Conservation (phyloP, 768 basidiomycete genomes). For the Leccinum longicurvipes region DNA sequence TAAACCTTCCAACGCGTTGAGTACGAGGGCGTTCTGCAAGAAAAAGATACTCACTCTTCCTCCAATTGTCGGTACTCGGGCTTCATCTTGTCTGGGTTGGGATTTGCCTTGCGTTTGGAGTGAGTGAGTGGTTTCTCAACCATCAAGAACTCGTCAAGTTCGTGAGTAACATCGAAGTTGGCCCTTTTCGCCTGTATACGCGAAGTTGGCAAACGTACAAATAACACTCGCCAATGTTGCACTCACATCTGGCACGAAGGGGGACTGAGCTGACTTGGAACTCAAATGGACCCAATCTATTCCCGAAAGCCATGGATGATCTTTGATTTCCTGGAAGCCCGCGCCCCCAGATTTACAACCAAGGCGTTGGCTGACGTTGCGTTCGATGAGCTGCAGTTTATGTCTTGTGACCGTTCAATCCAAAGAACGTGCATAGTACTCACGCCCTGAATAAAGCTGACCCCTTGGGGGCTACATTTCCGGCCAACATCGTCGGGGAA, state of each 20-base stretch:
- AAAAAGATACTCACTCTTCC: conserved; percentile 64
- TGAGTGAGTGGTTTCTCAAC: conserved; percentile 98
- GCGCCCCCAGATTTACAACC: conserved; percentile 71
- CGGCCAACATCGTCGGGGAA: conserved; percentile 69
- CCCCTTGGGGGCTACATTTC: conserved; percentile 63
- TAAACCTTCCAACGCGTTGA: conserved; percentile 58
- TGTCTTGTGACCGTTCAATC: conserved; percentile 9
- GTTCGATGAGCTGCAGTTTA: conserved; percentile 69
- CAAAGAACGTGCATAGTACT: conserved; percentile 24
- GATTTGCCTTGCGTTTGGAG: conserved; percentile 84
- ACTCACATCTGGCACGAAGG: conserved; percentile 92
- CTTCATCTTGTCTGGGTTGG: conserved; percentile 83
- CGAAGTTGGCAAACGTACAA: not conserved
- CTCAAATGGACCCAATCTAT: conserved; percentile 81
- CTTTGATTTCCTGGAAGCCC: conserved; percentile 74
- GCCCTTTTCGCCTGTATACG: conserved; percentile 78
- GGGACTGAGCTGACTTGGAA: conserved; percentile 67
- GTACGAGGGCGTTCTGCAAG: not conserved
- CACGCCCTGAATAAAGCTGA: conserved; percentile 66
- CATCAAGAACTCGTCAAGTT: conserved; percentile 95
- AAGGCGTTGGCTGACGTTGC: conserved; percentile 71
- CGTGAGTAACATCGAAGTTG: conserved; percentile 98
- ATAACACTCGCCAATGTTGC: not conserved
- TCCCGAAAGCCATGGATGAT: conserved; percentile 79
- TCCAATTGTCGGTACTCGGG: conserved; percentile 91